Conservation (phyloP, 106 monocot genomes). For the Dioscorea zingiberensis region DNA sequence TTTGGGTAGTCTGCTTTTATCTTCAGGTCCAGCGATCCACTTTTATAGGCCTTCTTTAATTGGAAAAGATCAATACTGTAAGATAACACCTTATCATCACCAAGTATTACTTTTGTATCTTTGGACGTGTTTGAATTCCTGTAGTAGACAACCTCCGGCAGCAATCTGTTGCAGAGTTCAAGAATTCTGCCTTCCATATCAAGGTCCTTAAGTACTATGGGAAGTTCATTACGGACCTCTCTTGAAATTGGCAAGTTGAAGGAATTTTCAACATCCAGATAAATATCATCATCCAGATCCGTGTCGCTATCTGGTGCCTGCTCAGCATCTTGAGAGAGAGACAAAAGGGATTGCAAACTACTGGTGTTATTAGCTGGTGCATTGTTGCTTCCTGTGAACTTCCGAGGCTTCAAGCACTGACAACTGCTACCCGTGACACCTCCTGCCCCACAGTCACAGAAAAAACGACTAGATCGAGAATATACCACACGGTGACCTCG, state of each 20-base stretch:
- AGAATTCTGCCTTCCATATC: constrained; percentile 56
- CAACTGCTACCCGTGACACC: constrained; percentile 93
- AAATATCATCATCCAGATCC: constrained; percentile 83
- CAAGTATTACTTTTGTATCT: constrained; percentile 68
- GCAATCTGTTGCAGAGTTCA: constrained; percentile 64
- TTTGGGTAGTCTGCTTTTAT: constrained; percentile 96
- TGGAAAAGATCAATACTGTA: constrained; percentile 65
- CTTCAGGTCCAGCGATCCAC: constrained; percentile 91
- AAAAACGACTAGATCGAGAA: constrained; percentile 96
- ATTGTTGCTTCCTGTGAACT: constrained; percentile 44
- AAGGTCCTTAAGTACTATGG: constrained; percentile 50
- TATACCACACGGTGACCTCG: constrained; percentile 96
- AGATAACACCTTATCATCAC: constrained; percentile 50
- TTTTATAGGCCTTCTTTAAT: constrained; percentile 85
- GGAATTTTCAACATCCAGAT: constrained; percentile 44
- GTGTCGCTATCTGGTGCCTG: constrained; percentile 68
- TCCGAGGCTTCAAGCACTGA: constrained; percentile 91
- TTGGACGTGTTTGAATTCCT: constrained; percentile 60
- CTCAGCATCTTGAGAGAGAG: constrained; percentile 62
- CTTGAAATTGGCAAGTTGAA: constrained; percentile 59
- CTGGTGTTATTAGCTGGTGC: constrained; percentile 19
- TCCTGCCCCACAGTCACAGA: constrained; percentile 99
- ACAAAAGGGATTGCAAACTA: constrained; percentile 55
- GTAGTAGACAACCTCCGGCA: constrained; percentile 38
- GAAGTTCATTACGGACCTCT: constrained; percentile 53